Conservation (phyloP, 2,329 filamentous ascomycete species). For the Aspergillus chevalieri region DNA sequence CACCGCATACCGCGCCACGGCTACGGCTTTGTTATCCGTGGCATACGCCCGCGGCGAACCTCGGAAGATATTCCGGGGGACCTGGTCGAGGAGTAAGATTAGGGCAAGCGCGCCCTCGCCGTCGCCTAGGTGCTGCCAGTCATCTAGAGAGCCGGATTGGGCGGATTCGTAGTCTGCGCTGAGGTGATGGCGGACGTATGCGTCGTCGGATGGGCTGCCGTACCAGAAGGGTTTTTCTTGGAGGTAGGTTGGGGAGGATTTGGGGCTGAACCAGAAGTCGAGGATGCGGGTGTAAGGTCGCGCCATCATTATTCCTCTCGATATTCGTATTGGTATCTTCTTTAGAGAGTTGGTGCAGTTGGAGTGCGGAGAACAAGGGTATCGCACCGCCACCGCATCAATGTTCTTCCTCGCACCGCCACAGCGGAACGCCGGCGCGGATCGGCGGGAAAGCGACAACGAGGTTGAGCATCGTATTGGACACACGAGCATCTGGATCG, state of each 20-base stretch:
- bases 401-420: slow-evolving; percentile 20
- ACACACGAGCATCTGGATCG: neutral
- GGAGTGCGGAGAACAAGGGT: neutral
- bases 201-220: slow-evolving; percentile 15
- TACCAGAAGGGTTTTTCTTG: slow-evolving; percentile 18
- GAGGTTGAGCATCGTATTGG: neutral
- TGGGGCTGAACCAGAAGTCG: slow-evolving; percentile 21
- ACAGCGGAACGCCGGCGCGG: slow-evolving; percentile 19
- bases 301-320: neutral
- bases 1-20: slow-evolving; percentile 20
- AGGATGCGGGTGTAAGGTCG: slow-evolving; percentile 17
- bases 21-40: slow-evolving; percentile 23
- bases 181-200: slow-evolving; percentile 14
- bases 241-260: slow-evolving; percentile 12
- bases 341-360: neutral
- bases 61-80: slow-evolving; percentile 33
- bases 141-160: slow-evolving; percentile 13
- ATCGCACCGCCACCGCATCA: slow-evolving; percentile 28
- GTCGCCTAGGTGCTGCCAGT: slow-evolving; percentile 9
- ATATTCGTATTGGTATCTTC: too few relatives aligned
- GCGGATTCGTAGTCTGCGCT: slow-evolving; percentile 13
- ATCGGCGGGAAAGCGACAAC: slow-evolving; percentile 16
- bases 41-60: slow-evolving; percentile 24
- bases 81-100: slow-evolving; percentile 35
- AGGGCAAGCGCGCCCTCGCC: slow-evolving; percentile 27